A percentile compares a stretch with the other conserved stretches of the same genome.
phyloP scores from a whole-genome alignment of 495 filamentous ascomycete species.

The Stereocaulon alpinum region DNA sequence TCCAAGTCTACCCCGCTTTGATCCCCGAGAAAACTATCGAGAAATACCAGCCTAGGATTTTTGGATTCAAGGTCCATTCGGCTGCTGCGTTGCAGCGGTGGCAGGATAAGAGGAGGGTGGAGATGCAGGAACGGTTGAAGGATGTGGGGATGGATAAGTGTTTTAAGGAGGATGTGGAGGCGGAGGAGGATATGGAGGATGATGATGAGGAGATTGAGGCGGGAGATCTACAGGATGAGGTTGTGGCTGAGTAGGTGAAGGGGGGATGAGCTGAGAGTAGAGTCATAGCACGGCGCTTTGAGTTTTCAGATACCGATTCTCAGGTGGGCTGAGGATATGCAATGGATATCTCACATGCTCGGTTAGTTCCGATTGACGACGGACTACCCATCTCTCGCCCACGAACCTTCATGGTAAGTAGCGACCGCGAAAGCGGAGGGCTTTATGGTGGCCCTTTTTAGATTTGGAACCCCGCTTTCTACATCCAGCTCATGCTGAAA shows the following conservation, averaged over 20 bases:
- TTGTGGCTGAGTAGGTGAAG: conserved; percentile 4
- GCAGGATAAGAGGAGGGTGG: conserved; percentile 72
- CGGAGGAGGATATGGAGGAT: conserved; percentile 40
- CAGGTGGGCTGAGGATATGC: too few species aligned
- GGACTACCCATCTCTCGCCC: too few species aligned
- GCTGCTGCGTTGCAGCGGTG: conserved; percentile 79
- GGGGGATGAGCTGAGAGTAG: too few species aligned
- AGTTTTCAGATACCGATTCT: too few species aligned
- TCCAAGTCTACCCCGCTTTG: conserved; percentile 90
- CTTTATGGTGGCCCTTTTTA: too few species aligned
- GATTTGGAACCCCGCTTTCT: too few species aligned
- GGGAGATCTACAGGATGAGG: conserved; percentile 30
- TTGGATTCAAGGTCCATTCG: conserved; percentile 91
- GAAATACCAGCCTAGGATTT: conserved; percentile 79
- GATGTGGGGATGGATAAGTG: conserved; percentile 38
- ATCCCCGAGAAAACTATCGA: conserved; percentile 75
- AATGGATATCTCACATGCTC: too few species aligned
- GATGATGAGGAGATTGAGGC: conserved; percentile 25
- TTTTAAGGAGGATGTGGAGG: conserved; percentile 47
- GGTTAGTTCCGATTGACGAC: too few species aligned
- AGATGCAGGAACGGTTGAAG: conserved; percentile 59
- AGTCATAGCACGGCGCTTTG: too few species aligned
- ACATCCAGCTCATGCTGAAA: too few species aligned
- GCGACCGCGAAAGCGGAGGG: too few species aligned
- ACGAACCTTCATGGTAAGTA: too few species aligned